phyloP scores from a whole-genome alignment of 1,284 basidiomycete species.

The Malassezia vespertilionis region DNA sequence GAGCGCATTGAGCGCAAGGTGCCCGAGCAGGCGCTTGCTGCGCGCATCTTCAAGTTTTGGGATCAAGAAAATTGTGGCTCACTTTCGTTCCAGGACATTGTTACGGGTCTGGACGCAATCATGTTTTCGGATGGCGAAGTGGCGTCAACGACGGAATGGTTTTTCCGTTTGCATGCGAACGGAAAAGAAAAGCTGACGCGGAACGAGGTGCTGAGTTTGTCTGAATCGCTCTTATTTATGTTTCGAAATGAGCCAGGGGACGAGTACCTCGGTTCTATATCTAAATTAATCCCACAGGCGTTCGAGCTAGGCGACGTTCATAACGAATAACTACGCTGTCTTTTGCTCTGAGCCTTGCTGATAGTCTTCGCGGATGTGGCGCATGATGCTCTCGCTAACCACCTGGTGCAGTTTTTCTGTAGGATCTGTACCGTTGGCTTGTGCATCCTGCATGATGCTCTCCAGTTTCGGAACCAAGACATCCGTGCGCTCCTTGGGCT shows the following conservation, averaged over 20 bases:
- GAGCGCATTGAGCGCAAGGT: conserved; percentile 42
- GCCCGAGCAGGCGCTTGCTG: conserved; percentile 36
- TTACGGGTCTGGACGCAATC: conserved; percentile 75
- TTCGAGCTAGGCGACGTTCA: conserved; percentile 22
- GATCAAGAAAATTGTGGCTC: conserved; percentile 37
- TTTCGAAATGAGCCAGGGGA: conserved; percentile 96
- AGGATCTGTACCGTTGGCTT: conserved; percentile 27
- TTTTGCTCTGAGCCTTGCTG: not conserved
- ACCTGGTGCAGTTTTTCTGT: conserved; percentile 26
- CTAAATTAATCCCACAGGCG: conserved; percentile 34
- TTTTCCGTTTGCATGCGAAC: conserved; percentile 80
- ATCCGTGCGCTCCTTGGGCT: conserved; percentile 22
- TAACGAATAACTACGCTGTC: not conserved
- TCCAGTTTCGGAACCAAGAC: conserved; percentile 27
- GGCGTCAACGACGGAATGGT: conserved; percentile 98
- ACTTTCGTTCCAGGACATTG: conserved; percentile 61
- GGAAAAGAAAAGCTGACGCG: conserved; percentile 88
- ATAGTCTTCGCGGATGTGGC: conserved; percentile 32
- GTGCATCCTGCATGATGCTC: conserved; percentile 26
- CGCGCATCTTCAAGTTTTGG: conserved; percentile 37
- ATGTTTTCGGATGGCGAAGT: conserved; percentile 67
- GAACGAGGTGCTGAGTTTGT: conserved; percentile 81
- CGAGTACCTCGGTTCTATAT: conserved; percentile 63
- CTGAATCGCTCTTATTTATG: conserved; percentile 72
- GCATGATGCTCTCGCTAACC: conserved; percentile 28